Evolutionary conservation across 179 eudicot species (phyloP), one percentile per base, ranked within the genome.

Genomic region (Vitellaria paradoxa): DNA sequence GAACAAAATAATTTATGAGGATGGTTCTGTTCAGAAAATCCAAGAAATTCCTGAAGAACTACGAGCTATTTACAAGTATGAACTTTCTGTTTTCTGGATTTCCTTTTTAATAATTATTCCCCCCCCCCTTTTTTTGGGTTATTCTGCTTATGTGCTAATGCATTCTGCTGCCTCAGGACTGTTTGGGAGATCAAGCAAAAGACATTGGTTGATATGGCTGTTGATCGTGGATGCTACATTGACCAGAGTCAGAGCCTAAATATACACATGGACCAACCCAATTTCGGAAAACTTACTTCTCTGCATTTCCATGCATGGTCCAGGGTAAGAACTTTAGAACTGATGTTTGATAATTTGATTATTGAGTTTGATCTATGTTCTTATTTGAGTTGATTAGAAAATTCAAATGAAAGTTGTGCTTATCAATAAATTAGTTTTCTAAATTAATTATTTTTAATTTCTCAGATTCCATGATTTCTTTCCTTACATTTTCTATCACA

Each of bases 191-290:
- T 91, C 42, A 91, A 91, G 77, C 96, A 92, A 80, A 84, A 85
- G 76, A 86, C 89, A 40, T 67, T 92, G 83, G 97, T 93, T 50
- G 97, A 92, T 68, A 92, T 92, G 97, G 93, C 97, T 40, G 93
- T 78, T 42, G 97, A 91, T 62, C 91, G 96, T 65, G 97, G 97
- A 12, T 86, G 93, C 82, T 93, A 77, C 78, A 91, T 89, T 1
- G 97, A 93, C 82, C 97, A 93, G 82, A 93, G 96, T 79, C 97
- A 93, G 70, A 93, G 97, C 82, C 82, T 91, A 7, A 93, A 91
- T 73, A 91, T 93, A 72, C 96, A 91, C 73, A 93, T 93, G 97
- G 93, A 91, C 71, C 93, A 91, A 80, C 89, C 97, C 21, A 87
- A 87, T 78, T 86, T 85, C 30, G 96, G 92, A 49, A 93, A 93